phyloP scores from a whole-genome alignment of 306 rosid species.

The Parietaria judaica region DNA sequence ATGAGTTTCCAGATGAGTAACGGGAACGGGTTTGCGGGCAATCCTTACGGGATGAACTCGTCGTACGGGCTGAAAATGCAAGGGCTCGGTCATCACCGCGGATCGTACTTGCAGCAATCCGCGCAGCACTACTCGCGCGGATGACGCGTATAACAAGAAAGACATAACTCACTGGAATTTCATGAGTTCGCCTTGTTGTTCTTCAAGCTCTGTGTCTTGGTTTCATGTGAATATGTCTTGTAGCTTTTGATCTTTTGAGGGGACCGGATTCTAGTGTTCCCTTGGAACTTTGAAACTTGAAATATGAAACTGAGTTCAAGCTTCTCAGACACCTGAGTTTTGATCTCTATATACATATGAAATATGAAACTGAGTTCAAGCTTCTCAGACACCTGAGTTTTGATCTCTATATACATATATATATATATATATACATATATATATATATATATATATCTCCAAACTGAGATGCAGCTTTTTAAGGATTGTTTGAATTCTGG shows the following conservation, averaged over 20 bases:
- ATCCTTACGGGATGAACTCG: constrained; percentile 43
- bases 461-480: too few relatives aligned
- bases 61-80: constrained; percentile 47
- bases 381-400: constrained; percentile 11
- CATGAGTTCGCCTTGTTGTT: constrained; percentile 23
- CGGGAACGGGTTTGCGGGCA: constrained; percentile 40
- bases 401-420: background rate
- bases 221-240: constrained; percentile 50
- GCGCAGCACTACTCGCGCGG: constrained; percentile 43
- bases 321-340: constrained; percentile 11
- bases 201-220: constrained; percentile 22
- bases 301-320: constrained; percentile 19
- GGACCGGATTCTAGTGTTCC: constrained; percentile 18
- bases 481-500: too few relatives aligned
- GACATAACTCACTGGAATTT: constrained; percentile 17
- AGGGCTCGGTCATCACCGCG: constrained; percentile 39
- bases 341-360: constrained; percentile 2
- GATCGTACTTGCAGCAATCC: constrained; percentile 50
- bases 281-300: constrained; percentile 18
- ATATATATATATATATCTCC: background rate
- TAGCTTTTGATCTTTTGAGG: constrained; percentile 23
- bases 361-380: constrained; percentile 19
- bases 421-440: background rate
- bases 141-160: constrained; percentile 17
- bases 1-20: constrained; percentile 33